Evolutionary conservation across 768 basidiomycete genomes (phyloP).

Genomic region (Podaxis sp.): DNA sequence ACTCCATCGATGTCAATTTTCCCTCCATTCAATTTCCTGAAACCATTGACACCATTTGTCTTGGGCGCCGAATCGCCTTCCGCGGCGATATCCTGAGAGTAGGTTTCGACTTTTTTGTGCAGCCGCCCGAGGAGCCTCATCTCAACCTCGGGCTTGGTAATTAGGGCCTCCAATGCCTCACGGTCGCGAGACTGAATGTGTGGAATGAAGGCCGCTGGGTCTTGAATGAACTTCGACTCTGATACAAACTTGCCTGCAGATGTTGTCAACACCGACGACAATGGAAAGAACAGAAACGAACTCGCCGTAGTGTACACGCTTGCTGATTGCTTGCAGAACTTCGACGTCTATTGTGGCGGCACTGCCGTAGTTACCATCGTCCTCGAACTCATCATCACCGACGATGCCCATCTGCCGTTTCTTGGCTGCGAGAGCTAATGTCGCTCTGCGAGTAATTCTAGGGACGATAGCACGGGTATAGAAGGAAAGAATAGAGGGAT

Average conservation of each 20-base stretch:
- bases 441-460: conserved; percentile 76
- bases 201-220: conserved; percentile 87
- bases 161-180: conserved; percentile 75
- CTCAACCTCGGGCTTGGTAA: conserved; percentile 98
- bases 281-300: conserved; percentile 3
- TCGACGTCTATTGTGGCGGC: conserved; percentile 94
- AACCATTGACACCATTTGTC: conserved; percentile 34
- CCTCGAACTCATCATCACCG: conserved; percentile 72
- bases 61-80: conserved; percentile 43
- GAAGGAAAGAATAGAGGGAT: conserved; percentile 82
- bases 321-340: conserved; percentile 95
- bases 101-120: conserved; percentile 76
- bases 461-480: conserved; percentile 89
- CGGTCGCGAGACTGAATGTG: conserved; percentile 84
- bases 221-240: conserved; percentile 90
- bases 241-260: conserved; percentile 94
- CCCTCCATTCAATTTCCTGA: conserved; percentile 30
- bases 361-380: conserved; percentile 98
- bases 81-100: conserved; percentile 80
- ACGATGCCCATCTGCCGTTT: conserved; percentile 68
- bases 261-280: not conserved
- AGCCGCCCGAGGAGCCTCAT: conserved; percentile 77
- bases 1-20: conserved; percentile 95
- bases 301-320: conserved; percentile 96
- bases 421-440: conserved; percentile 57